Evolutionary conservation across 331 rosid genomes (phyloP).

Genomic region (Quercus tomentella): DNA sequence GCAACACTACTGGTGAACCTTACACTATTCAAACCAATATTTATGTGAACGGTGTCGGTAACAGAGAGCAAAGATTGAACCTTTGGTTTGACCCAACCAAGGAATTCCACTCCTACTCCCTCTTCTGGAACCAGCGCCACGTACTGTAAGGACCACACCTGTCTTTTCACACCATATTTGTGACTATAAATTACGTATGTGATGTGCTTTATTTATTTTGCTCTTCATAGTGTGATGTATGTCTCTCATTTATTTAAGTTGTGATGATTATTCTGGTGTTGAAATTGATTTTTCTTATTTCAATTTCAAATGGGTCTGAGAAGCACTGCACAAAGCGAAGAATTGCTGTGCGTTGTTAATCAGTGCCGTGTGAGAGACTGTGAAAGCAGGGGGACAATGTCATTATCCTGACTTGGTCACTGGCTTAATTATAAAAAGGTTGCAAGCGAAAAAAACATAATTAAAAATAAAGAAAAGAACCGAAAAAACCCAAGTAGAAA

Average conservation of each 20-base stretch:
- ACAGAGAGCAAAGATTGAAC: conserved; percentile 86
- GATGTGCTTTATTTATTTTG: too few species aligned
- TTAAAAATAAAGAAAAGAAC: conserved; percentile 1
- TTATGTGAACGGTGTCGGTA: conserved; percentile 85
- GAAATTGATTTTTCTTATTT: not conserved
- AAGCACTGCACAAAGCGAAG: not conserved
- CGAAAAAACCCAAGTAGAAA: conserved; percentile 9
- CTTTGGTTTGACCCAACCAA: conserved; percentile 89
- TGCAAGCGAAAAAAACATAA: not conserved
- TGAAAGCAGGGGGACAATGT: not conserved
- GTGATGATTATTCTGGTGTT: not conserved
- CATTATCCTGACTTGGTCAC: conserved; percentile 13
- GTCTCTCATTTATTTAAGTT: too few species aligned
- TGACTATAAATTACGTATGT: too few species aligned
- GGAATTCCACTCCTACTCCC: conserved; percentile 75
- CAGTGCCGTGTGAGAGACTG: conserved; percentile 26
- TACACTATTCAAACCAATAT: conserved; percentile 83
- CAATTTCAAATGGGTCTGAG: not conserved
- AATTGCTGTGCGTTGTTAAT: not conserved
- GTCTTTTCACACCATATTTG: not conserved
- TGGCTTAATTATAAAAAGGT: not conserved
- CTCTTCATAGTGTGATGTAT: too few species aligned
- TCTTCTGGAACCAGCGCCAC: conserved; percentile 92
- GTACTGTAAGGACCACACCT: conserved; percentile 60
- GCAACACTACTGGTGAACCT: conserved; percentile 89